Base-by-base conservation (phyloP, 2,329 filamentous ascomycete genomes). In the Aspergillus spinulosporus region DNA sequence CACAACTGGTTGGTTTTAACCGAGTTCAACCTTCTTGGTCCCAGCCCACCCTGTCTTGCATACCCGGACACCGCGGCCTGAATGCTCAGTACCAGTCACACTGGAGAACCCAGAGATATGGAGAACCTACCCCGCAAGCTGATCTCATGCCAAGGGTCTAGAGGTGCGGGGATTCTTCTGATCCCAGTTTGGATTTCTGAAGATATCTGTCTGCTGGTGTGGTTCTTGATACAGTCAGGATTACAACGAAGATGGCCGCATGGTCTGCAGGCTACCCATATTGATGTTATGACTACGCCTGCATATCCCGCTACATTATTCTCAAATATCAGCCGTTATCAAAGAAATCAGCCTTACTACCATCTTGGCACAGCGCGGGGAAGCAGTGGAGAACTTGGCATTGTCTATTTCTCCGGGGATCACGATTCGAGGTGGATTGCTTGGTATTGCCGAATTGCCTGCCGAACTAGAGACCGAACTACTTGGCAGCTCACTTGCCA, bases 91-190 rank as follows among this genome's bases (percentile, higher is more conserved):
- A 26, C 36, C 34, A 47, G 21, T 28, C 42, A 48, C 3, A 26
- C 14, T 21, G 28, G 5, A 15, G 44, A 34, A 42, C 40, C 7
- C 47, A 3, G 48, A 31, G 14, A 36, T 26, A 21, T 51, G 28
- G 54, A n/a, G 36, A 43, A 28, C 28, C 12, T 51, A 48, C 54
- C 54, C 48, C 54, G 54, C 54, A 43, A 28, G 36, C 15, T 40
- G 47, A 56, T 36, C 36, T 39, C 26, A 47, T 56, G 54, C 54
- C 54, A 56, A 56, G 54, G 39, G 28, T 31, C 34, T 40, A 43
- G 53, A 50, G 48, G 39, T 8, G 48, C 42, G 48, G 54, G 43
- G 15, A 36, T 8, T 31, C 21, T 32, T 6, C 14, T 26, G 40
- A 44, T 36, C 3, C 29, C 2, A 36, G 26, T 11, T 42, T 14